phyloP scores from a whole-genome alignment of 176 grass and related monocot species.

The Ananas comosus region DNA sequence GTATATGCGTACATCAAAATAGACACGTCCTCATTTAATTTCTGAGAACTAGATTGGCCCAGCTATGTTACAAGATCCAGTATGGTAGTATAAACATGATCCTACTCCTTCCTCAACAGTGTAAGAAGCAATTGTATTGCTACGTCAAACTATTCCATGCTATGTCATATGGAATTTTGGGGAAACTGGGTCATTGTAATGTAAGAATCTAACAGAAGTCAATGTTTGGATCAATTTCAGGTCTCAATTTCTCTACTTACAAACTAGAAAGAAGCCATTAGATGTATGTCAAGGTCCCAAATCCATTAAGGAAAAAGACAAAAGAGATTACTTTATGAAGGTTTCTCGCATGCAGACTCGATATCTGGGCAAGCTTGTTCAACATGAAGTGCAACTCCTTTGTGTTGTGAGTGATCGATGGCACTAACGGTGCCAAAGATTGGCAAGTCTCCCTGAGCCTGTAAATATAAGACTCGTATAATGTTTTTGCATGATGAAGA shows the following conservation, averaged over 20 bases:
- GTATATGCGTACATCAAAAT: no score
- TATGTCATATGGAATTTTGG: not conserved
- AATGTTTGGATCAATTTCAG: not conserved
- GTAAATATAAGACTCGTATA: constrained; percentile 74
- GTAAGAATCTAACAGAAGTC: not conserved
- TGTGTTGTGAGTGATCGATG: constrained; percentile 43
- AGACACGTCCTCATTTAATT: no score
- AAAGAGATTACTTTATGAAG: constrained; percentile 71
- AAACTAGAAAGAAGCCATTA: not conserved
- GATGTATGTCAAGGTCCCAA: not conserved
- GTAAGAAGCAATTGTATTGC: not conserved
- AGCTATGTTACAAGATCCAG: no score
- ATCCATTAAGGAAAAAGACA: not conserved
- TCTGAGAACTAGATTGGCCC: no score
- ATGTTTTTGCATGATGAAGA: constrained; percentile 65
- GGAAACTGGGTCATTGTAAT: not conserved
- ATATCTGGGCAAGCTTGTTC: constrained; percentile 73
- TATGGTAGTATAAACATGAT: no score
- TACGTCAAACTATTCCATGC: not conserved
- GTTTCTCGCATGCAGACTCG: constrained; percentile 86
- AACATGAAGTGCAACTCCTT: constrained; percentile 74
- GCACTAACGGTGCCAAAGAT: constrained; percentile 52
- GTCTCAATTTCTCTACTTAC: not conserved
- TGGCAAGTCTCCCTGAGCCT: constrained; percentile 77
- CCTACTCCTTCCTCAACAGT: not conserved